Evolutionary conservation across 495 filamentous ascomycete genomes (phyloP).

Genomic region (Penicillium robsamsonii): DNA sequence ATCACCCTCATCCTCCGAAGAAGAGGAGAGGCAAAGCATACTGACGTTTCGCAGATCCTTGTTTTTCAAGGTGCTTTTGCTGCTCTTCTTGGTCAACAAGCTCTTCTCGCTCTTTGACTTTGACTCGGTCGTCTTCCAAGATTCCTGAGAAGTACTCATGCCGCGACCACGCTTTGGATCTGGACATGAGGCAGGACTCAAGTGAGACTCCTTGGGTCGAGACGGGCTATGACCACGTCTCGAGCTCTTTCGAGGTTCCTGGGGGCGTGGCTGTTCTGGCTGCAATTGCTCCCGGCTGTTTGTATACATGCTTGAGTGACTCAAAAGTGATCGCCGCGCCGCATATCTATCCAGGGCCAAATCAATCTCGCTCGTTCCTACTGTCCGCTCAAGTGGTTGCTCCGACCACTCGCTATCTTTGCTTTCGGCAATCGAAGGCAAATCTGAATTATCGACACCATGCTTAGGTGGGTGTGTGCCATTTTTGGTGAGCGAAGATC

Average conservation of each 20-base stretch:
- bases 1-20: slow-evolving; percentile 53
- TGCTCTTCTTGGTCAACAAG: slow-evolving; percentile 39
- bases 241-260: slow-evolving; percentile 16
- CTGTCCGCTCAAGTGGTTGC: slow-evolving; percentile 33
- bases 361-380: slow-evolving; percentile 42
- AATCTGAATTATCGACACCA: slow-evolving; percentile 19
- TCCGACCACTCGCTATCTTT: slow-evolving; percentile 29
- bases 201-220: slow-evolving; percentile 23
- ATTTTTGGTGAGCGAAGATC: slow-evolving; percentile 12
- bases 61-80: slow-evolving; percentile 45
- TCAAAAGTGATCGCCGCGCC: slow-evolving; percentile 27
- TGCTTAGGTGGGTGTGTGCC: slow-evolving; percentile 10
- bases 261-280: slow-evolving; percentile 20
- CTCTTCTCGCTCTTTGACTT: slow-evolving; percentile 21
- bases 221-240: slow-evolving; percentile 24
- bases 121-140: slow-evolving; percentile 19
- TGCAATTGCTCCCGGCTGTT: slow-evolving; percentile 29
- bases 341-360: slow-evolving; percentile 36
- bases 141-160: slow-evolving; percentile 17
- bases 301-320: slow-evolving; percentile 25
- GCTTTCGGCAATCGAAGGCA: slow-evolving; percentile 24
- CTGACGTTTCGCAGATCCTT: slow-evolving; percentile 51
- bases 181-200: slow-evolving; percentile 20
- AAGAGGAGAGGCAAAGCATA: slow-evolving; percentile 53
- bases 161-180: slow-evolving; percentile 7